Evolutionary conservation across 2,329 filamentous ascomycete species (phyloP).

Genomic region (Colletotrichum coccodes): DNA sequence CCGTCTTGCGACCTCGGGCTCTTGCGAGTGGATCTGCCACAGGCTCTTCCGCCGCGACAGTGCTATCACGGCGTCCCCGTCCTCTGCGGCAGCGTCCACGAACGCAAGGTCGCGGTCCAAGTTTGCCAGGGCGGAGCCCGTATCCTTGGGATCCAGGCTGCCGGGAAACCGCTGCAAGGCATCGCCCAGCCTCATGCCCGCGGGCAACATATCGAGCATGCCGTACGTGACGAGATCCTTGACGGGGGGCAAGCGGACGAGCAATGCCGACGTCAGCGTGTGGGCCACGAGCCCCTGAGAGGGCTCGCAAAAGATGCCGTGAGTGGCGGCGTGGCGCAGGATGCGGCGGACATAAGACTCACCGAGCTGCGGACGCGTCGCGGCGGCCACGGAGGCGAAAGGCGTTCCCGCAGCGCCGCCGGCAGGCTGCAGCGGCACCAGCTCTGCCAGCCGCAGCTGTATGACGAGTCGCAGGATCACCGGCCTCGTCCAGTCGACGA

Average conservation of each 20-base stretch:
- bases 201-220: conserved; percentile 42
- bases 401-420: background rate
- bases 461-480: background rate
- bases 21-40: background rate
- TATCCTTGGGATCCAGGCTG: conserved; percentile 47
- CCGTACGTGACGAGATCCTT: conserved; percentile 45
- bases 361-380: background rate
- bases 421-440: background rate
- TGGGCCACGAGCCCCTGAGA: conserved; percentile 49
- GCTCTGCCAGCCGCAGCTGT: background rate
- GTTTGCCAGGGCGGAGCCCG: conserved; percentile 43
- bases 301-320: conserved; percentile 52
- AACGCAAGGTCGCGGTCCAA: conserved; percentile 39
- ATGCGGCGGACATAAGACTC: conserved; percentile 45
- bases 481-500: background rate
- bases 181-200: conserved; percentile 42
- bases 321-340: conserved; percentile 50
- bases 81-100: conserved; percentile 17
- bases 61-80: background rate
- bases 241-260: conserved; percentile 41
- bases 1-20: background rate
- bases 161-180: conserved; percentile 48
- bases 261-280: conserved; percentile 44
- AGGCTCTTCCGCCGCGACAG: background rate
- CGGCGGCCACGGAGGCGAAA: background rate